Evolutionary conservation across 352 stramenopile genomes (phyloP).

Genomic region (Globisporangium emineosum): DNA sequence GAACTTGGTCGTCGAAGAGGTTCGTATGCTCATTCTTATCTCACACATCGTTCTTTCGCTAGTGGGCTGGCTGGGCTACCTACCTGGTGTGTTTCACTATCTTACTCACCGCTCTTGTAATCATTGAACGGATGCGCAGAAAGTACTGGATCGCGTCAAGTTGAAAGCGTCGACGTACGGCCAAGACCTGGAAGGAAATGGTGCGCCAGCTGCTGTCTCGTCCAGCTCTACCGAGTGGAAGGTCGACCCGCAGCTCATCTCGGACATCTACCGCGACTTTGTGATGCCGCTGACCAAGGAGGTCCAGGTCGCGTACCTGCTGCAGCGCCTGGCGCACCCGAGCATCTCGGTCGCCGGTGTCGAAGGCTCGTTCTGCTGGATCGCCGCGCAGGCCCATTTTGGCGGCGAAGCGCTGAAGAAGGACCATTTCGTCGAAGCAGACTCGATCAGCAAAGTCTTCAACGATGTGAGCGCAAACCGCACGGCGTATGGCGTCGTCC

Average conservation of each 20-base stretch:
- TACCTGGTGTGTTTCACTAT: background rate
- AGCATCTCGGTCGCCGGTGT: slow-evolving; percentile 68
- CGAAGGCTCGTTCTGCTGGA: slow-evolving; percentile 76
- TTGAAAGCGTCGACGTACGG: slow-evolving; percentile 97
- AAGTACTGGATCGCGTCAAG: slow-evolving; percentile 90
- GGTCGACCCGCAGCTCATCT: slow-evolving; percentile 95
- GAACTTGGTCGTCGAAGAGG: slow-evolving; percentile 92
- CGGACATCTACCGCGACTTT: slow-evolving; percentile 95
- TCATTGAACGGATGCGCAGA: slow-evolving; percentile 27
- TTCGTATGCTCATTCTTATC: slow-evolving; percentile 28
- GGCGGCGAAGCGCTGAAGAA: slow-evolving; percentile 38
- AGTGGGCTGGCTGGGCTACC: background rate
- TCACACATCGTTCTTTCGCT: background rate
- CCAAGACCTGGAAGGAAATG: slow-evolving; percentile 63
- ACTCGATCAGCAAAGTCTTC: slow-evolving; percentile 79
- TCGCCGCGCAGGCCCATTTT: slow-evolving; percentile 68
- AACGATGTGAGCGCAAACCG: slow-evolving; percentile 74
- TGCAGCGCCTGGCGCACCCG: slow-evolving; percentile 78
- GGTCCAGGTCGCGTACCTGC: slow-evolving; percentile 93
- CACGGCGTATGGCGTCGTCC: slow-evolving; percentile 82
- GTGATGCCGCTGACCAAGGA: slow-evolving; percentile 99
- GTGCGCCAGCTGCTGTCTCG: slow-evolving; percentile 26
- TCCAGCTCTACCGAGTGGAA: slow-evolving; percentile 74
- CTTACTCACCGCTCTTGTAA: background rate
- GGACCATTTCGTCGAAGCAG: slow-evolving; percentile 49